Percentiles rank a stretch among this genome's conserved stretches.
phyloP scores from a whole-genome alignment of 805 yeast species.

The Candida pini region DNA sequence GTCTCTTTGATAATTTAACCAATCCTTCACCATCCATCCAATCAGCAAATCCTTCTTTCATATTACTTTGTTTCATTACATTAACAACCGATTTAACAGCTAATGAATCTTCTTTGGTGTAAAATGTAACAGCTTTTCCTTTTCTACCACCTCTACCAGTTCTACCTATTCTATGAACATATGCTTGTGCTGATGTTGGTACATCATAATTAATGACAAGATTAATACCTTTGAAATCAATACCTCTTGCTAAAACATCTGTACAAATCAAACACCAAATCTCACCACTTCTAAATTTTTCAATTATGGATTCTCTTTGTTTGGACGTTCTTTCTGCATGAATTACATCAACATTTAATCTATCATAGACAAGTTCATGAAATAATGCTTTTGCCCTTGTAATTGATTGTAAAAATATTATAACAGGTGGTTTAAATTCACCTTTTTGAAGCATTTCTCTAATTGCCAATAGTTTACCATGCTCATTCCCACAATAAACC shows the following conservation, averaged over 20 bases:
- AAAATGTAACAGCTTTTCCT: conserved; percentile 88
- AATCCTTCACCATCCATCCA: conserved; percentile 76
- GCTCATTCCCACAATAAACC: conserved; percentile 86
- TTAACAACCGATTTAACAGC: conserved; percentile 80
- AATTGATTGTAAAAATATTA: conserved; percentile 87
- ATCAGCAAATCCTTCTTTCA: conserved; percentile 51
- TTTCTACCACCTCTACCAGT: conserved; percentile 91
- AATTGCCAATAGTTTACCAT: conserved; percentile 89
- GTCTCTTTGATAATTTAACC: conserved; percentile 56
- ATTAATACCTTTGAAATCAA: conserved; percentile 94
- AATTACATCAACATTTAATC: conserved; percentile 87
- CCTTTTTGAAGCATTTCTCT: conserved; percentile 83
- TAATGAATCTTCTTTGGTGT: conserved; percentile 80
- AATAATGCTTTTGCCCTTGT: conserved; percentile 92
- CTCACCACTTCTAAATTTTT: conserved; percentile 82
- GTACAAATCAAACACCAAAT: conserved; percentile 96
- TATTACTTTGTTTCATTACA: conserved; percentile 93
- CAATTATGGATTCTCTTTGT: conserved; percentile 82
- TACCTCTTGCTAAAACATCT: conserved; percentile 94
- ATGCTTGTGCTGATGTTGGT: conserved; percentile 88
- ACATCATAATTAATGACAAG: conserved; percentile 94
- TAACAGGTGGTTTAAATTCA: conserved; percentile 86
- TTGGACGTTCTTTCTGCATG: conserved; percentile 90
- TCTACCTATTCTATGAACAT: conserved; percentile 97
- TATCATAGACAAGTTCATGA: conserved; percentile 89